A percentile compares a stretch with the other conserved stretches of the same genome.
phyloP scores from a whole-genome alignment of 2,329 filamentous ascomycete genomes.

The Parastagonospora avenae region DNA sequence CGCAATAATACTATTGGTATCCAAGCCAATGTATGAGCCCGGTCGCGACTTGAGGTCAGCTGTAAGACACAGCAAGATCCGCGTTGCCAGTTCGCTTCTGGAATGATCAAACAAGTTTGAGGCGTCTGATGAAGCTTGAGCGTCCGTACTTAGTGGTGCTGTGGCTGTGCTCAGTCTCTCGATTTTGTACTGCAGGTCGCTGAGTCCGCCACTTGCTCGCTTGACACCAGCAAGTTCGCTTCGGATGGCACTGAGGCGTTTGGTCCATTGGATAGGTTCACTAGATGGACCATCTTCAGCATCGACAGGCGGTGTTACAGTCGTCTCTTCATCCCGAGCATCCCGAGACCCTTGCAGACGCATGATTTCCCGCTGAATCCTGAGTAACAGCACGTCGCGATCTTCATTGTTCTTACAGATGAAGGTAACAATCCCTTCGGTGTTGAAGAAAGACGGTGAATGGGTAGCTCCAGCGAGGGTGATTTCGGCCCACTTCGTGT shows the following conservation, averaged over 20 bases:
- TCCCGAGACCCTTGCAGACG: background rate
- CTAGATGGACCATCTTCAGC: background rate
- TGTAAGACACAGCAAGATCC: conserved; percentile 14
- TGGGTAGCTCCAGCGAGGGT: too few relatives aligned
- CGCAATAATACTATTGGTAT: conserved; percentile 8
- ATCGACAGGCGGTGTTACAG: background rate
- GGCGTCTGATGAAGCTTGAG: background rate
- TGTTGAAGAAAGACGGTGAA: too few relatives aligned
- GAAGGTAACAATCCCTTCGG: conserved; percentile 8
- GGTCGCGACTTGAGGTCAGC: conserved; percentile 15
- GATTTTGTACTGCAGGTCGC: conserved; percentile 13
- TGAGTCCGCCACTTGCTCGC: background rate
- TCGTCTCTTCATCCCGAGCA: background rate
- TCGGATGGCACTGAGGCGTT: conserved; percentile 4
- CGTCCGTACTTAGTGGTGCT: background rate
- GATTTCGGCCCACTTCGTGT: too few relatives aligned
- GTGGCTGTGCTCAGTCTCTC: conserved; percentile 11
- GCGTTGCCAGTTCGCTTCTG: conserved; percentile 7
- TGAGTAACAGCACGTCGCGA: conserved; percentile 4
- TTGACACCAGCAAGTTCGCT: background rate
- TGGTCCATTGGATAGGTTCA: background rate
- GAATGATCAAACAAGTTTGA: background rate
- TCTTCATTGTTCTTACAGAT: conserved; percentile 2
- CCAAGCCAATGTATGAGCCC: conserved; percentile 25
- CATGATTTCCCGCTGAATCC: conserved; percentile 5